Percentiles rank a stretch among this genome's conserved stretches.
Conservation (phyloP, 1,284 basidiomycete species). For the Phylloporus sp. region DNA sequence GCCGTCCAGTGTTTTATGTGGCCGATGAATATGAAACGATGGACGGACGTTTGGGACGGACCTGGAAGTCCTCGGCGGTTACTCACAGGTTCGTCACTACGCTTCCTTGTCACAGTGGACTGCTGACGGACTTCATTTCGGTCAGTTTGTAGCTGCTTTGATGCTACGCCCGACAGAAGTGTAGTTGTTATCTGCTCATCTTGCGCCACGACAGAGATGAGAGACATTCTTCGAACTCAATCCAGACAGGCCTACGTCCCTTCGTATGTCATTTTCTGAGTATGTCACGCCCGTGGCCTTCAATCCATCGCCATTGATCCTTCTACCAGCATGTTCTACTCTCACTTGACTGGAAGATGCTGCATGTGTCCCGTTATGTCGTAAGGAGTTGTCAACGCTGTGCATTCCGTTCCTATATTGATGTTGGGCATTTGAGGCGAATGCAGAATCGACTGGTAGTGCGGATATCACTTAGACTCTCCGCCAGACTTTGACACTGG, state of each 20-base stretch:
- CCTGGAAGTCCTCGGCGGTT: conserved; percentile 35
- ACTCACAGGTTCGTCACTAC: conserved; percentile 49
- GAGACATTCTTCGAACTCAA: conserved; percentile 43
- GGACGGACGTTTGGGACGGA: conserved; percentile 51
- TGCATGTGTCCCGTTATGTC: conserved; percentile 18
- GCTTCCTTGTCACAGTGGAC: neutral
- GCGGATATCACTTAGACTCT: conserved; percentile 36
- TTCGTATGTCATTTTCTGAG: conserved; percentile 22
- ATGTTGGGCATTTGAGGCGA: conserved; percentile 14
- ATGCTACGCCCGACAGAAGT: conserved; percentile 49
- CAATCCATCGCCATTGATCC: neutral
- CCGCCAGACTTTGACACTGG: conserved; percentile 32
- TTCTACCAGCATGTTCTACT: neutral
- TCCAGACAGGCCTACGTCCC: conserved; percentile 34
- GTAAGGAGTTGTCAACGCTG: conserved; percentile 18
- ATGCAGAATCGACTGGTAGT: conserved; percentile 37
- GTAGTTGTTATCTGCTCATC: conserved; percentile 47
- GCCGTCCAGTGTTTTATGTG: conserved; percentile 46
- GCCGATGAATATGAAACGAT: conserved; percentile 52
- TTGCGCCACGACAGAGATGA: conserved; percentile 49
- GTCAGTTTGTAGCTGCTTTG: conserved; percentile 47
- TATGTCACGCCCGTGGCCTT: conserved; percentile 3
- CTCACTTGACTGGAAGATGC: conserved; percentile 13
- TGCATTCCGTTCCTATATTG: neutral
- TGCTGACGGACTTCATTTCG: conserved; percentile 23